Percentiles rank a stretch among this genome's conserved stretches.
Conservation (phyloP, 1,139 yeast species). For the Protomyces pachydermus region DNA sequence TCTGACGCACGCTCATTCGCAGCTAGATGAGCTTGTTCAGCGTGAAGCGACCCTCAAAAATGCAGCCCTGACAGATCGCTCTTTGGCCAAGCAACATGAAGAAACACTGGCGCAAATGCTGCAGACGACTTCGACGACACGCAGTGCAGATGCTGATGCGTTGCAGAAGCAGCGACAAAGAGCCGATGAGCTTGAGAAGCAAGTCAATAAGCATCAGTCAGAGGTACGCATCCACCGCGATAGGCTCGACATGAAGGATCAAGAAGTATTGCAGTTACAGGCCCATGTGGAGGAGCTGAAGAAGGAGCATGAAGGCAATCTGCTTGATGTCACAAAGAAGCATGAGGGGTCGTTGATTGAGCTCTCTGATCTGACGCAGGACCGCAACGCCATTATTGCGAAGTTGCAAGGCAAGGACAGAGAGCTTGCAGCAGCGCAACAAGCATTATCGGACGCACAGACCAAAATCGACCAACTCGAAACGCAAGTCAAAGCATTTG, state of each 20-base stretch:
- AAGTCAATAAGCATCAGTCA: neutral
- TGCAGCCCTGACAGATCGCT: neutral
- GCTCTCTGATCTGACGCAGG: neutral
- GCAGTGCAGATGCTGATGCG: neutral
- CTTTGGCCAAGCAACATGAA: neutral
- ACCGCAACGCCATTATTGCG: neutral
- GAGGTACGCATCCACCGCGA: neutral
- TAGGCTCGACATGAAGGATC: neutral
- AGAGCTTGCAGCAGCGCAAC: neutral
- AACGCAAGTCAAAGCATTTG: neutral
- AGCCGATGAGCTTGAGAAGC: neutral
- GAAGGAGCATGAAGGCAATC: neutral
- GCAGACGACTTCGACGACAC: neutral
- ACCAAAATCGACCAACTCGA: neutral
- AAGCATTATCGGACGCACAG: neutral
- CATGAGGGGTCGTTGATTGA: neutral
- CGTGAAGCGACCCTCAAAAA: neutral
- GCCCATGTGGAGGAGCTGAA: neutral
- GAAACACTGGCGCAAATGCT: neutral
- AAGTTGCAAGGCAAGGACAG: neutral
- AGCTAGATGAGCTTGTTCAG: neutral
- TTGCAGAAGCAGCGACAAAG: neutral
- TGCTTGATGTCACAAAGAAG: neutral
- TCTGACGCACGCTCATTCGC: neutral
- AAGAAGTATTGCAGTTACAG: neutral